A percentile compares a stretch with the other conserved stretches of the same genome.
Evolutionary conservation across 164 flowering plant genomes (phyloP).

Genomic region (Saururus chinensis): DNA sequence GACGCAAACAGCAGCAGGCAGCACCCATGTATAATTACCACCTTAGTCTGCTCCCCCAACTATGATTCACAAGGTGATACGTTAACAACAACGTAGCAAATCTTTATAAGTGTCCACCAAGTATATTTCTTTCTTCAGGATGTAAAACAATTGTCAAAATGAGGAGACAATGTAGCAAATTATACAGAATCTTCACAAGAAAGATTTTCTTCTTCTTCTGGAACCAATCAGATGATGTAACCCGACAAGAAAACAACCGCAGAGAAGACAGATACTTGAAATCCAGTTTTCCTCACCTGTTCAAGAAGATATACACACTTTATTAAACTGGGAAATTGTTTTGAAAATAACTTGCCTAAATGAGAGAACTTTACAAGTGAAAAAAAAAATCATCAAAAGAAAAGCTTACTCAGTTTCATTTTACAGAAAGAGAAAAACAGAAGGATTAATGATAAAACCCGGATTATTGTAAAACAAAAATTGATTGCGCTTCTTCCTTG

Average conservation of each 20-base stretch:
- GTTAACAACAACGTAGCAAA: neutral
- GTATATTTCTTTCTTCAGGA: neutral
- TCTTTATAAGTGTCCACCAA: neutral
- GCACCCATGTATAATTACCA: conserved; percentile 44
- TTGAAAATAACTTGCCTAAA: too few relatives aligned
- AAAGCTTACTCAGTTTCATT: too few relatives aligned
- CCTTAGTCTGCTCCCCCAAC: neutral
- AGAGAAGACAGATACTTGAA: neutral
- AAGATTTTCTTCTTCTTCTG: neutral
- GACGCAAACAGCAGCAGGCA: conserved; percentile 68
- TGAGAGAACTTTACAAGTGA: too few relatives aligned
- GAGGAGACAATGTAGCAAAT: neutral
- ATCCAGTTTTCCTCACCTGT: too few relatives aligned
- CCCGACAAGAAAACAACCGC: neutral
- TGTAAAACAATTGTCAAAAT: neutral
- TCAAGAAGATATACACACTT: too few relatives aligned
- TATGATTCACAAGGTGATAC: neutral
- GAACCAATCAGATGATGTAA: too few relatives aligned
- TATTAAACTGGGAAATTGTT: too few relatives aligned
- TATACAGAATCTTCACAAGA: neutral
- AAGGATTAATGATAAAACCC: too few relatives aligned
- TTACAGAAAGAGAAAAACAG: too few relatives aligned
- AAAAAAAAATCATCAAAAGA: too few relatives aligned
- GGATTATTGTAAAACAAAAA: too few relatives aligned
- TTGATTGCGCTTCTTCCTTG: too few relatives aligned